These are phyloP conservation scores for Phytophthora tentaculata DNA, from an alignment of 352 stramenopile species.

Conservation along the genomic window DNA sequence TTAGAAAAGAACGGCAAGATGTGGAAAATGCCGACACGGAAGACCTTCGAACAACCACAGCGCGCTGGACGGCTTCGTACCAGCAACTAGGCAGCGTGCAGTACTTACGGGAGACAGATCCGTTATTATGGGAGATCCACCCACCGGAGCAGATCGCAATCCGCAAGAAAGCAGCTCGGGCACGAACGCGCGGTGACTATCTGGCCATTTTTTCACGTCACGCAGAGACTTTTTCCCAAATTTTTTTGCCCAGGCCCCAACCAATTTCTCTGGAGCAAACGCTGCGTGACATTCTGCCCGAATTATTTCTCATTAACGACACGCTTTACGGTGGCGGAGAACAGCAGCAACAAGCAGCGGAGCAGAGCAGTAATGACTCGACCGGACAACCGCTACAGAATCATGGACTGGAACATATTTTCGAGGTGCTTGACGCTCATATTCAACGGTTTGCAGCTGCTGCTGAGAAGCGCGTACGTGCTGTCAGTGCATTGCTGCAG, in stretches of 20 bases:
- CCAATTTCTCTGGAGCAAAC: slow-evolving; percentile 84
- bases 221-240: slow-evolving; percentile 65
- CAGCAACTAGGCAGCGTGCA: slow-evolving; percentile 80
- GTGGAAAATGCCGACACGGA: slow-evolving; percentile 43
- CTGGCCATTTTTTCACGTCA: slow-evolving; percentile 74
- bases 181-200: slow-evolving; percentile 64
- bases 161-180: slow-evolving; percentile 66
- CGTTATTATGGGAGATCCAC: slow-evolving; percentile 85
- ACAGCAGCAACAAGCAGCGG: slow-evolving; percentile 36
- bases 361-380: slow-evolving; percentile 11
- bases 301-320: slow-evolving; percentile 84
- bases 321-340: slow-evolving; percentile 74
- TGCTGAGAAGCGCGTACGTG: slow-evolving; percentile 67
- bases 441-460: slow-evolving; percentile 73
- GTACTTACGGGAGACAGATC: slow-evolving; percentile 82
- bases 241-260: slow-evolving; percentile 69
- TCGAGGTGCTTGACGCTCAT: slow-evolving; percentile 75
- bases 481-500: slow-evolving; percentile 72
- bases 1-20: slow-evolving; percentile 31
- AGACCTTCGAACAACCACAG: slow-evolving; percentile 29
- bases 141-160: slow-evolving; percentile 79
- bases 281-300: slow-evolving; percentile 74
- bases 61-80: slow-evolving; percentile 38
- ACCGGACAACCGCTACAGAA: slow-evolving; percentile 35
- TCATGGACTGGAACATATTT: slow-evolving; percentile 79